Evolutionary conservation across 2,329 filamentous ascomycete species (phyloP).

Genomic region (Diaporthe caulivora): DNA sequence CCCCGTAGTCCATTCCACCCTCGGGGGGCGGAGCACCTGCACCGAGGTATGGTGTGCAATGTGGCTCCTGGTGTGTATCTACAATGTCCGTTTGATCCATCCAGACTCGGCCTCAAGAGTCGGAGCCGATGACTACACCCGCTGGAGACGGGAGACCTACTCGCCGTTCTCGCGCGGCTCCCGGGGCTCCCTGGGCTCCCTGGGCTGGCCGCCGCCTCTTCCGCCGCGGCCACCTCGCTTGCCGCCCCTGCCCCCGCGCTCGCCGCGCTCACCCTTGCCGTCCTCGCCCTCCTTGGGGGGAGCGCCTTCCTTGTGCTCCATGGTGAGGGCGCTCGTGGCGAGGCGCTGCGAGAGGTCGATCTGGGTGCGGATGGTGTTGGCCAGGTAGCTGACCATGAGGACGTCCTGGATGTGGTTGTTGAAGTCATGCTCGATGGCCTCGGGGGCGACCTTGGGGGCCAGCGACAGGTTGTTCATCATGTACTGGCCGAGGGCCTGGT

Average conservation of each 20-base stretch:
- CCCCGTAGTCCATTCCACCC: background rate
- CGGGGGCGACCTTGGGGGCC: conserved; percentile 92
- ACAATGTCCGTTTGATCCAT: background rate
- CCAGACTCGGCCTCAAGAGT: background rate
- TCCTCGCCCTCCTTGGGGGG: conserved; percentile 48
- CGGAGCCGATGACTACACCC: background rate
- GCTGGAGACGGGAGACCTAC: conserved; percentile 38
- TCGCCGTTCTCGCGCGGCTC: conserved; percentile 59
- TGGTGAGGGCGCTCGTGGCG: conserved; percentile 78
- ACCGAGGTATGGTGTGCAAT: background rate
- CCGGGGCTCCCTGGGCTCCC: conserved; percentile 63
- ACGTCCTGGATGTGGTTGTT: conserved; percentile 99
- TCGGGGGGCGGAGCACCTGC: background rate
- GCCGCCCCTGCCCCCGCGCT: conserved; percentile 59
- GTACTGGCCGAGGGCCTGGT: conserved; percentile 92
- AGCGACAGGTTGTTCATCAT: conserved; percentile 93
- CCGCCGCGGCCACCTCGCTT: conserved; percentile 53
- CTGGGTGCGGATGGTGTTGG: conserved; percentile 98
- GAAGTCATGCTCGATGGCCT: conserved; percentile 96
- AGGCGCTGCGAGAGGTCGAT: conserved; percentile 97
- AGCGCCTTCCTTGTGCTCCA: conserved; percentile 60
- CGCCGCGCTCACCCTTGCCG: conserved; percentile 59
- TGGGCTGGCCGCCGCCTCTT: conserved; percentile 63
- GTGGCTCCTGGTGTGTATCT: background rate
- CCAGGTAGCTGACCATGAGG: conserved; percentile 96